Conservation (phyloP, 1,284 basidiomycete genomes). For the Butyriboletus appendiculatus region DNA sequence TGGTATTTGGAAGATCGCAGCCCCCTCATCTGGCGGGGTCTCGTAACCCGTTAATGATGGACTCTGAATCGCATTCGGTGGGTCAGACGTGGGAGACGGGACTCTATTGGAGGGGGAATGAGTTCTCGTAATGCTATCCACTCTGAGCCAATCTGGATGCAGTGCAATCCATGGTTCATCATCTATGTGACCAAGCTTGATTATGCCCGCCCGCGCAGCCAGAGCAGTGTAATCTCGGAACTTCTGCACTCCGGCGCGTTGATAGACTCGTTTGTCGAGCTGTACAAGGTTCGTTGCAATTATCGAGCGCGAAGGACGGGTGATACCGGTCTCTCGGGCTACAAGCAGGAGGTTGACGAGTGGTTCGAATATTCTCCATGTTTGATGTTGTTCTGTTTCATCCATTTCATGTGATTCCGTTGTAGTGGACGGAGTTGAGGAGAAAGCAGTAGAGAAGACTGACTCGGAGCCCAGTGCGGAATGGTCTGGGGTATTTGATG, state of each 20-base stretch:
- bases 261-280: slow-evolving; percentile 40
- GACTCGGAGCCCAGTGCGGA: slow-evolving; percentile 2
- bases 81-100: slow-evolving; percentile 17
- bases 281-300: slow-evolving; percentile 41
- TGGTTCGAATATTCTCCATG: slow-evolving; percentile 21
- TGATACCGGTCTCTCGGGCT: slow-evolving; percentile 31
- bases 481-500: slow-evolving; percentile 5
- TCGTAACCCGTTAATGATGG: slow-evolving; percentile 10
- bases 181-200: slow-evolving; percentile 48
- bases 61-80: slow-evolving; percentile 4
- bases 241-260: slow-evolving; percentile 41
- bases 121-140: not conserved
- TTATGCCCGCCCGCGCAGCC: slow-evolving; percentile 46
- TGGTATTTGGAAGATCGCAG: not conserved
- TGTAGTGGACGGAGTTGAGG: slow-evolving; percentile 9
- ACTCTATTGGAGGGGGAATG: slow-evolving; percentile 1
- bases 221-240: slow-evolving; percentile 48
- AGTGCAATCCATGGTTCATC: slow-evolving; percentile 53
- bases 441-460: slow-evolving; percentile 1
- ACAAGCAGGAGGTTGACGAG: slow-evolving; percentile 33
- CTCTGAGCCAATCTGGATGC: slow-evolving; percentile 33
- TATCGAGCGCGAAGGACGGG: slow-evolving; percentile 39
- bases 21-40: slow-evolving; percentile 6
- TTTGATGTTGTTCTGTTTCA: slow-evolving; percentile 6
- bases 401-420: slow-evolving; percentile 3